phyloP scores from a whole-genome alignment of 768 basidiomycete genomes.

The Phanerodontia chrysosporium region DNA sequence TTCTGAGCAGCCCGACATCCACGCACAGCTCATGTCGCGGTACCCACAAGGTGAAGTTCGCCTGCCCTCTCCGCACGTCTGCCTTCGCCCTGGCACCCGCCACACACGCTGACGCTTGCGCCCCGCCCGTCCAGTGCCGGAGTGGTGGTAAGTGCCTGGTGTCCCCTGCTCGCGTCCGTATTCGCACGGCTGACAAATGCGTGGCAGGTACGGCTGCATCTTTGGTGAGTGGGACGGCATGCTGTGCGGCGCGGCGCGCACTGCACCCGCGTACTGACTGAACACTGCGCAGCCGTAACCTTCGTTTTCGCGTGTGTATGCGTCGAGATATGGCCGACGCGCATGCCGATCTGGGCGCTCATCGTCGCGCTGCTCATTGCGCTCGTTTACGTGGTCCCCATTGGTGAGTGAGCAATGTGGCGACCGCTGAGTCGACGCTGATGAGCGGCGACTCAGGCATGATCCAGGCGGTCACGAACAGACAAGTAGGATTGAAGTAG shows the following conservation, averaged over 20 bases:
- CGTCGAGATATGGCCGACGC: constrained; percentile 59
- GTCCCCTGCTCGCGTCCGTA: background rate
- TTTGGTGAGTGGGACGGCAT: constrained; percentile 24
- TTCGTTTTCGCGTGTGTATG: constrained; percentile 58
- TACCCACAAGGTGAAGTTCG: constrained; percentile 18
- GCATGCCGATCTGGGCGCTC: constrained; percentile 66
- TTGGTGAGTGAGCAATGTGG: constrained; percentile 32
- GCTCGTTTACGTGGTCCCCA: constrained; percentile 64
- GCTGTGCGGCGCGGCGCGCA: background rate
- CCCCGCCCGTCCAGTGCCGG: constrained; percentile 33
- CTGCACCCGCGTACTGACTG: background rate
- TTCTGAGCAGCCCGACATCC: constrained; percentile 45
- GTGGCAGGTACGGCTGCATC: constrained; percentile 32
- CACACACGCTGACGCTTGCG: background rate
- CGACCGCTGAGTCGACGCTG: background rate
- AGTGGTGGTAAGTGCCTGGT: constrained; percentile 45
- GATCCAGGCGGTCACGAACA: constrained; percentile 78
- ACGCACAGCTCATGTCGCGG: constrained; percentile 40
- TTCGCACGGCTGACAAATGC: background rate
- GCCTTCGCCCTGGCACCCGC: background rate
- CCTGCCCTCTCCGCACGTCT: background rate
- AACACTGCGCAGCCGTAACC: constrained; percentile 36
- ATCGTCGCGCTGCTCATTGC: constrained; percentile 45
- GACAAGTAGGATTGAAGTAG: constrained; percentile 56
- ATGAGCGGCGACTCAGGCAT: constrained; percentile 29